A percentile compares a stretch with the other conserved stretches of the same genome.
These are phyloP conservation scores for Powellomyces hirtus DNA, from an alignment of 192 early-diverging fungal genomes.

Conservation along the genomic window DNA sequence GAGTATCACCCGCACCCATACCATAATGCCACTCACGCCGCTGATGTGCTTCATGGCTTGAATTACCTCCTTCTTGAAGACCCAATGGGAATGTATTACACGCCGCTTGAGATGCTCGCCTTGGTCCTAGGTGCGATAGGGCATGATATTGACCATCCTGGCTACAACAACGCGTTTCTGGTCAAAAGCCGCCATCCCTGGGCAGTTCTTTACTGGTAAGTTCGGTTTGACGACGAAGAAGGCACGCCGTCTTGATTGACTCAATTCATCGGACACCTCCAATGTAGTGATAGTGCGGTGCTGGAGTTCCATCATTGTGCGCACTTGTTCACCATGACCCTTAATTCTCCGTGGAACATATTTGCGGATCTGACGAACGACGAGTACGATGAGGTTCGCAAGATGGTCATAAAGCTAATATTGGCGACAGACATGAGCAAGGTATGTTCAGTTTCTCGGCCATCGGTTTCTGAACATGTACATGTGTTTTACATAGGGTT, in stretches of 20 bases:
- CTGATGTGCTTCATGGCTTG: constrained; percentile 54
- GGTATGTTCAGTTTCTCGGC: constrained; percentile 19
- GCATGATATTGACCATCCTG: constrained; percentile 59
- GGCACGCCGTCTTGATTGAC: neutral
- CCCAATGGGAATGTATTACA: constrained; percentile 25
- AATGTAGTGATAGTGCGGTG: constrained; percentile 32
- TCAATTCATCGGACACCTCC: neutral
- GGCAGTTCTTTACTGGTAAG: constrained; percentile 44
- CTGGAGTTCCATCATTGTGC: constrained; percentile 58
- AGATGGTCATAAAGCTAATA: constrained; percentile 42
- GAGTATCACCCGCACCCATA: constrained; percentile 54
- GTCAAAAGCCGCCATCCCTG: constrained; percentile 47
- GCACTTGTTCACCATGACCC: constrained; percentile 43
- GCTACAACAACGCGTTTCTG: constrained; percentile 47
- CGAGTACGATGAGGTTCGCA: constrained; percentile 46
- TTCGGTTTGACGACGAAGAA: neutral
- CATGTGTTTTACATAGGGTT: too few species aligned
- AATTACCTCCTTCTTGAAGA: constrained; percentile 45
- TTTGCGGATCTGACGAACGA: constrained; percentile 42
- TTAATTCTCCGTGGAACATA: constrained; percentile 45
- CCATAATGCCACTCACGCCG: constrained; percentile 56
- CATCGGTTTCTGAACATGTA: too few species aligned
- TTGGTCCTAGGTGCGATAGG: constrained; percentile 43
- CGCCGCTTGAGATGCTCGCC: constrained; percentile 38
- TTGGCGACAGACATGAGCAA: constrained; percentile 56